Base-by-base conservation (phyloP, 192 early-diverging fungal genomes). In the Coemansia sp. region DNA sequence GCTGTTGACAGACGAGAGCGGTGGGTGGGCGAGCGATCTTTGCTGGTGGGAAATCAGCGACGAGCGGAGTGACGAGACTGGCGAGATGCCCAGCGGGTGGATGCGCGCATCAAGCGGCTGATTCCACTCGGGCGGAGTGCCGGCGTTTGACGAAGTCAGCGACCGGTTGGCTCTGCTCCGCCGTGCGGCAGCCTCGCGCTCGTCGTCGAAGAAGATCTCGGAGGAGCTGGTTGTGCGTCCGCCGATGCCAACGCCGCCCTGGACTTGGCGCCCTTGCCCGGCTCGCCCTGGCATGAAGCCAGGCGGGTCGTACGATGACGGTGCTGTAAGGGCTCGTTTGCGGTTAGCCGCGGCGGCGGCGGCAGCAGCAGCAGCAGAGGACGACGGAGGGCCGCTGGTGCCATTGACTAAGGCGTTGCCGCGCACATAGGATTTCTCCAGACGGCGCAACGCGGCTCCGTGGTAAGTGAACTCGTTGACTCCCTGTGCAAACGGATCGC, bases 241-340 rank as follows among this genome's bases (percentile, higher is more conserved):
- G 16, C 68, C 68, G 6, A 59, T 67, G 68, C 45, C 65, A 41
- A 18, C 63, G 15, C 15, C 57, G n/a, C 30, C 20, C 15, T n/a
- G 33, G 12, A 9, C 6, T 21, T 35, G 8, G 23, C 21, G 51
- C 5, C 51, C 24, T 9, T 6, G 51, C 14, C 51, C 51, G 24
- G 5, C 23, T 26, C 51, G 20, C 9, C 51, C 51, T 26, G 51
- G 14, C 8, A 21, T 6, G 14, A 26, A 53, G 18, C 30, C 57
- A 15, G 78, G 66, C 20, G 81, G 66, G 6, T 83, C 81, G 6
- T 71, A 63, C 24, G 71, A 75, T n/a, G 81, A 83, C 2, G 81
- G 81, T 18, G 81, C 81, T 4, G 81, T 83, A n/a, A 83, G 61
- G 6, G 81, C 81, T 15, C 81, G 71, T 41, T 83, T 83, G 43